These are phyloP conservation scores for Trichomonas vaginalis DNA, from an alignment of 208 protist species.

Conservation along the genomic window DNA sequence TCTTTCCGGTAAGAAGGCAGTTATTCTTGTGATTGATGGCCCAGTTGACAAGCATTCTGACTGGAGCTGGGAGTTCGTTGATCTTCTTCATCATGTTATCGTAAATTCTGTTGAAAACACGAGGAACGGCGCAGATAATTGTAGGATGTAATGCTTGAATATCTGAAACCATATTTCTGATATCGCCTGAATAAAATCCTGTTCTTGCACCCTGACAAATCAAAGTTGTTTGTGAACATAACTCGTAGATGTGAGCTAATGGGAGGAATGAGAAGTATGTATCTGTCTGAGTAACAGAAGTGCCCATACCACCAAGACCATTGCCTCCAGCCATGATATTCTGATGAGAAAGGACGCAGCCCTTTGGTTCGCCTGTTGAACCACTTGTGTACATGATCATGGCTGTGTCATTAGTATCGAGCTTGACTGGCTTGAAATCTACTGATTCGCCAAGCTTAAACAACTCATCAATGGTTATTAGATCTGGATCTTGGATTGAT, in stretches of 20 bases:
- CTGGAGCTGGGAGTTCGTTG: background rate
- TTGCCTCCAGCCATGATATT: background rate
- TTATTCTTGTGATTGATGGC: background rate
- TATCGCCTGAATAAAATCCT: constrained; percentile 48
- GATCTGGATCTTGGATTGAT: background rate
- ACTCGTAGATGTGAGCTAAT: background rate
- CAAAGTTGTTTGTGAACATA: constrained; percentile 13
- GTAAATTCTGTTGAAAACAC: constrained; percentile 51
- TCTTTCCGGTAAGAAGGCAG: background rate
- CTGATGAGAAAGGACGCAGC: background rate
- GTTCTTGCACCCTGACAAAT: constrained; percentile 31
- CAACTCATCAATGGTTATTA: background rate
- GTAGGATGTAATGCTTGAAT: constrained; percentile 49
- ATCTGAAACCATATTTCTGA: constrained; percentile 46
- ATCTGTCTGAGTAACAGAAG: background rate
- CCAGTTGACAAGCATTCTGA: background rate
- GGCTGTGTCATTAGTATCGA: background rate
- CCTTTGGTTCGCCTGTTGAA: constrained; percentile 10
- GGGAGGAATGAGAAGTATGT: background rate
- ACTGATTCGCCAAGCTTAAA: background rate
- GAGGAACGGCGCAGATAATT: constrained; percentile 48
- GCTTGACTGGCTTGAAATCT: background rate
- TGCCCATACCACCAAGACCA: background rate
- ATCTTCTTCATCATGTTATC: background rate
- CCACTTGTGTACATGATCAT: background rate